A percentile compares a stretch with the other conserved stretches of the same genome.
phyloP scores from a whole-genome alignment of 345 rosid genomes.

The Garcia nutans region DNA sequence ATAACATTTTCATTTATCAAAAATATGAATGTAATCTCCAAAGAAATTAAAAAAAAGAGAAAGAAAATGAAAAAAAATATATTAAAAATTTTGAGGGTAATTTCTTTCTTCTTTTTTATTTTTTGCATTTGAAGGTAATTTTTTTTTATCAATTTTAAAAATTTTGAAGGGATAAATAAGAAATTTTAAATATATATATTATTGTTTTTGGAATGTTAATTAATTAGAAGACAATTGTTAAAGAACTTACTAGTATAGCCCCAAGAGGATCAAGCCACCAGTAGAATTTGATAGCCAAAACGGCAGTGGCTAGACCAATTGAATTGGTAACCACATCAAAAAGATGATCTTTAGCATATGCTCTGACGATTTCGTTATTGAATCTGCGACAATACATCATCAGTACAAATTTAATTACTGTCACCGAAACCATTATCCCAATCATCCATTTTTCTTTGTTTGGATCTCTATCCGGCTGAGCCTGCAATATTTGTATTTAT shows the following conservation, averaged over 20 bases:
- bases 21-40: no score
- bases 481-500: constrained; percentile 25
- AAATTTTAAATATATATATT: no score
- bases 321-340: constrained; percentile 60
- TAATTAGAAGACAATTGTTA: no score
- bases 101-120: no score
- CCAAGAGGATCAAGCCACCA: constrained; percentile 60
- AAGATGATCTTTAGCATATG: constrained; percentile 55
- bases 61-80: no score
- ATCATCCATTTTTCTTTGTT: constrained; percentile 55
- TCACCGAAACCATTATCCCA: constrained; percentile 54
- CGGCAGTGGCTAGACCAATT: constrained; percentile 46
- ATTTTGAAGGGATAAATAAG: no score
- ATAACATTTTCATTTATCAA: no score
- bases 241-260: constrained; percentile 42
- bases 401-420: constrained; percentile 41
- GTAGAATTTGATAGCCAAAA: constrained; percentile 46
- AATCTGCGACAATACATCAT: constrained; percentile 42
- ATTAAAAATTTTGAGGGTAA: no score
- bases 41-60: no score
- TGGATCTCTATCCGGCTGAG: constrained; percentile 48
- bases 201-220: no score
- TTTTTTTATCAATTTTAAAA: no score
- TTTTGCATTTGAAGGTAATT: no score
- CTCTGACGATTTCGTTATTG: constrained; percentile 42